Percentiles rank a stretch among this genome's conserved stretches.
Conservation (phyloP, 805 yeast species). For the Zygoascus bituminiphila region DNA sequence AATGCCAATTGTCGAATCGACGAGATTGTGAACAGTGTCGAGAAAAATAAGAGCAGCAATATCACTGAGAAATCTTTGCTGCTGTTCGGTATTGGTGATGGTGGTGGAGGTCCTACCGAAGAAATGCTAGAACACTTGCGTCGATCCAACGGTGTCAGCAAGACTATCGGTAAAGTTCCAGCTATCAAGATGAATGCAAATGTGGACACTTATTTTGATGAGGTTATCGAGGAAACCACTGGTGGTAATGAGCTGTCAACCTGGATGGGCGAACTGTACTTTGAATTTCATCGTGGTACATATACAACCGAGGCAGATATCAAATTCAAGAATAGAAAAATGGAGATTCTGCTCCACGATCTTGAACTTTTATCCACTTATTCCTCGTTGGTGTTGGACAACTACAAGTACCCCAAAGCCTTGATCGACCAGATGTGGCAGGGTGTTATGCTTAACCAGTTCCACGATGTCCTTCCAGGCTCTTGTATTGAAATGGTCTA, state of each 20-base stretch:
- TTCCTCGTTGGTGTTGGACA: slow-evolving; percentile 46
- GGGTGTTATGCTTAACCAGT: slow-evolving; percentile 79
- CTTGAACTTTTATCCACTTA: slow-evolving; percentile 73
- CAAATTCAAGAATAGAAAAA: slow-evolving; percentile 64
- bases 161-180: slow-evolving; percentile 71
- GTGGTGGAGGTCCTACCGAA: slow-evolving; percentile 83
- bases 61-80: slow-evolving; percentile 63
- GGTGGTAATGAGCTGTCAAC: slow-evolving; percentile 61
- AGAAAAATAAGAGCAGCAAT: slow-evolving; percentile 61
- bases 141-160: slow-evolving; percentile 65
- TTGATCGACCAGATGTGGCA: slow-evolving; percentile 75
- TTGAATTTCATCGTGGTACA: slow-evolving; percentile 94
- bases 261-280: slow-evolving; percentile 87
- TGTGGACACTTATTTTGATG: slow-evolving; percentile 69
- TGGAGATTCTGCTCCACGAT: slow-evolving; percentile 72
- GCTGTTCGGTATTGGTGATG: slow-evolving; percentile 77
- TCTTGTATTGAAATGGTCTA: slow-evolving; percentile 92
- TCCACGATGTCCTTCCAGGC: slow-evolving; percentile 96
- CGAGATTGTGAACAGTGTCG: slow-evolving; percentile 61
- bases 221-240: slow-evolving; percentile 49
- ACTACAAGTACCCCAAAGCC: slow-evolving; percentile 62
- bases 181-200: slow-evolving; percentile 65
- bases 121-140: slow-evolving; percentile 75
- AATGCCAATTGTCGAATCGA: slow-evolving; percentile 81
- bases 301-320: slow-evolving; percentile 86